Evolutionary conservation across 164 flowering plant genomes (phyloP).

Genomic region (Magnolia sinica): DNA sequence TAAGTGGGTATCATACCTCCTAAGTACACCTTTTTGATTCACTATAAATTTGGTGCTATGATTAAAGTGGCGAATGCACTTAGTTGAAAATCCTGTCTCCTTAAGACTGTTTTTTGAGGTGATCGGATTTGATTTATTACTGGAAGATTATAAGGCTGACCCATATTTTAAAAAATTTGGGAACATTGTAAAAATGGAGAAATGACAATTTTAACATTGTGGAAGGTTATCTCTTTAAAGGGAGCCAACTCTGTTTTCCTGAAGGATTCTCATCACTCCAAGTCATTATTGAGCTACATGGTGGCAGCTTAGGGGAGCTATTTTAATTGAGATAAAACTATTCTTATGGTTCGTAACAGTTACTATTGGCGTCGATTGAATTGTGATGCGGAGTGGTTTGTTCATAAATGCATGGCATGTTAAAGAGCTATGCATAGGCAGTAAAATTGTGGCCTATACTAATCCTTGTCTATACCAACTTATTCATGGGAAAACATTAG

Average conservation of each 20-base stretch:
- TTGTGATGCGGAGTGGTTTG: no score
- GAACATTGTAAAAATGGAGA: neutral
- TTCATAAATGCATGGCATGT: no score
- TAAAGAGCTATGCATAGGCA: no score
- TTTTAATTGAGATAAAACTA: neutral
- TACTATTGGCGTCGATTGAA: neutral
- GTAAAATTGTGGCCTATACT: neutral
- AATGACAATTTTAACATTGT: neutral
- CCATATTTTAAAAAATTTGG: neutral
- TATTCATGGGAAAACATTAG: neutral
- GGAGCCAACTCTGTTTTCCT: neutral
- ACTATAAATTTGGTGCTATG: neutral
- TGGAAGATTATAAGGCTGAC: neutral
- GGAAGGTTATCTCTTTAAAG: neutral
- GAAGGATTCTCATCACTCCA: neutral
- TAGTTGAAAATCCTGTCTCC: neutral
- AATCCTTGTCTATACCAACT: neutral
- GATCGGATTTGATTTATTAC: neutral
- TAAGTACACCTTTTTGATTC: neutral
- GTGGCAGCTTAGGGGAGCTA: neutral
- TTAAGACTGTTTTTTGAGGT: neutral
- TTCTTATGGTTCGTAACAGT: neutral
- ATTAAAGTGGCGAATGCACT: conserved; percentile 1
- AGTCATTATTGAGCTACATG: neutral
- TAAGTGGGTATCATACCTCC: neutral